These are phyloP conservation scores for Polychaeton citri DNA, from an alignment of 2,329 filamentous ascomycete species.

Conservation along the genomic window DNA sequence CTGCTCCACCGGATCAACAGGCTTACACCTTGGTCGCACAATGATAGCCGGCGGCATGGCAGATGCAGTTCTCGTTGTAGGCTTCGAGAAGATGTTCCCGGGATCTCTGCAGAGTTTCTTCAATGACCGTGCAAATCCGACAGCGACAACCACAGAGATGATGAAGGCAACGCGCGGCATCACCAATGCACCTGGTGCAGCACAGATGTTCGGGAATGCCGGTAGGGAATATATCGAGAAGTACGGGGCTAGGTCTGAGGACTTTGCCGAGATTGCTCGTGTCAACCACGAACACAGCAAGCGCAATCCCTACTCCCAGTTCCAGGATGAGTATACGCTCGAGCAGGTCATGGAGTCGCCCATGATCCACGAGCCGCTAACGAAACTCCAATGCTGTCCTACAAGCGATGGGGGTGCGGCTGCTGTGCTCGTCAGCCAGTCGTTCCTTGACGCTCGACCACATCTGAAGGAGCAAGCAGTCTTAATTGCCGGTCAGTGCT, in stretches of 20 bases:
- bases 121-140: conserved; percentile 72
- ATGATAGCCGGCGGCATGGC: conserved; percentile 68
- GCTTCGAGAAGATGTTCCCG: conserved; percentile 96
- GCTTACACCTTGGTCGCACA: conserved; percentile 69
- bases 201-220: conserved; percentile 92
- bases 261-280: conserved; percentile 90
- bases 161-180: conserved; percentile 72
- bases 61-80: conserved; percentile 70
- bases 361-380: conserved; percentile 74
- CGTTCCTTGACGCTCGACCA: conserved; percentile 73
- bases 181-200: conserved; percentile 70
- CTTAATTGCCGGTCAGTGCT: conserved; percentile 71
- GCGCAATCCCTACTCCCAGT: conserved; percentile 95
- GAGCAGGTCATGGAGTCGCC: conserved; percentile 66
- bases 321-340: conserved; percentile 78
- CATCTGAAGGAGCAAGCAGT: conserved; percentile 74
- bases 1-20: conserved; percentile 90
- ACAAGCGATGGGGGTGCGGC: conserved; percentile 88
- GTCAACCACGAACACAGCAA: conserved; percentile 87
- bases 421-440: conserved; percentile 75
- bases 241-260: conserved; percentile 69
- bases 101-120: conserved; percentile 76
- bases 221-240: conserved; percentile 91
- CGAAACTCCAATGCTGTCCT: conserved; percentile 97
- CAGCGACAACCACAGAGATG: conserved; percentile 58